These are phyloP conservation scores for Przewalskia tangutica DNA, from an alignment of 257 asterid genomes.

Conservation along the genomic window DNA sequence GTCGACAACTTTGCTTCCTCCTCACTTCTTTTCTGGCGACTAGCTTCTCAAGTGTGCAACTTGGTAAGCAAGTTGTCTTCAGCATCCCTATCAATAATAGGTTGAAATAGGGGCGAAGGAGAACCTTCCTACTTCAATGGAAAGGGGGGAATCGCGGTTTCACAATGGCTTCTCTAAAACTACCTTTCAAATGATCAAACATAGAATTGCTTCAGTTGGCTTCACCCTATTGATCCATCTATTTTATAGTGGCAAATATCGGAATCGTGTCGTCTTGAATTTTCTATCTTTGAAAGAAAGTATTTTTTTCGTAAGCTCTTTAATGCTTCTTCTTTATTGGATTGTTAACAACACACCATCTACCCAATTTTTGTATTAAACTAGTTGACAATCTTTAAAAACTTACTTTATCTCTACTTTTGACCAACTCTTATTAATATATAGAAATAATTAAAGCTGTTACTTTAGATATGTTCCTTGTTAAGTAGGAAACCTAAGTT, in stretches of 20 bases:
- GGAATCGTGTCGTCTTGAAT: not conserved
- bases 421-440: not conserved
- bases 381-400: not conserved
- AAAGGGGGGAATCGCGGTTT: no score
- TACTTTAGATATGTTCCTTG: not conserved
- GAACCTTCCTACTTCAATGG: no score
- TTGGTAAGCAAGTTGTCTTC: no score
- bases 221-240: not conserved
- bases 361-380: not conserved
- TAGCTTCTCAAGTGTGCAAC: no score
- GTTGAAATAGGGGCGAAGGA: no score
- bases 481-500: not conserved
- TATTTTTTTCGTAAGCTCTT: not conserved
- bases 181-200: no score
- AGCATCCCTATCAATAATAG: no score
- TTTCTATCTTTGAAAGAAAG: not conserved
- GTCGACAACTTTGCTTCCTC: no score
- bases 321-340: not conserved
- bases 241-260: not conserved
- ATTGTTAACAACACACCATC: not conserved
- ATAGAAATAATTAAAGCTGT: not conserved
- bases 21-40: no score
- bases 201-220: no score
- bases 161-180: no score
- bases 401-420: not conserved